A percentile compares a stretch with the other conserved stretches of the same genome.
Conservation (phyloP, 2,329 filamentous ascomycete species). For the Calonectria crousiana region DNA sequence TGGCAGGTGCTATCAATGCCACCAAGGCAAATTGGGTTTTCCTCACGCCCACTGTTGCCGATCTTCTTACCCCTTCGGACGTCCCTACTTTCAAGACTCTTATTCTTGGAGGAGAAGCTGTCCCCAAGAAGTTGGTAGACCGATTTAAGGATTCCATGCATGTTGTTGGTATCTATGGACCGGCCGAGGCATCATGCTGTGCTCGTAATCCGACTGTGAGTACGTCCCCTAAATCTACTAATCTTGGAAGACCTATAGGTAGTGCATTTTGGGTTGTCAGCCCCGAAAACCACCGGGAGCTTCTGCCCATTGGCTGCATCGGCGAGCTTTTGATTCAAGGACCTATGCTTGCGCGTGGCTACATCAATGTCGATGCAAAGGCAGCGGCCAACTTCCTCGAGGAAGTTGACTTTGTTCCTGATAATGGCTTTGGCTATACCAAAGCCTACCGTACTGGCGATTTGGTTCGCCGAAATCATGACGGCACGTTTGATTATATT, state of each 20-base stretch:
- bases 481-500: constrained; percentile 44
- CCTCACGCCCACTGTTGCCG: constrained; percentile 14
- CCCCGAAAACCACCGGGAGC: constrained; percentile 20
- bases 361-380: constrained; percentile 28
- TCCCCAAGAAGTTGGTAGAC: constrained; percentile 21
- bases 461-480: constrained; percentile 36
- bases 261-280: constrained; percentile 14
- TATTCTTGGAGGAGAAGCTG: constrained; percentile 33
- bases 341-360: constrained; percentile 41
- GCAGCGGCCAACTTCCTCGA: constrained; percentile 30
- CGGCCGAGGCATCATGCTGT: constrained; percentile 30
- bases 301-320: constrained; percentile 40
- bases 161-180: constrained; percentile 34
- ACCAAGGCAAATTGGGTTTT: constrained; percentile 11
- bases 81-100: constrained; percentile 17
- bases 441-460: constrained; percentile 40
- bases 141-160: constrained; percentile 32
- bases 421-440: constrained; percentile 29
- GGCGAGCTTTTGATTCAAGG: constrained; percentile 43
- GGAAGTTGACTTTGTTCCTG: constrained; percentile 17
- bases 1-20: constrained; percentile 3
- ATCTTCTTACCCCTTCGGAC: constrained; percentile 1
- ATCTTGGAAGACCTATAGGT: constrained; percentile 5
- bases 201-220: constrained; percentile 29
- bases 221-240: constrained; percentile 12